Conservation (phyloP, 805 yeast genomes). For the Kazachstania martiniae region DNA sequence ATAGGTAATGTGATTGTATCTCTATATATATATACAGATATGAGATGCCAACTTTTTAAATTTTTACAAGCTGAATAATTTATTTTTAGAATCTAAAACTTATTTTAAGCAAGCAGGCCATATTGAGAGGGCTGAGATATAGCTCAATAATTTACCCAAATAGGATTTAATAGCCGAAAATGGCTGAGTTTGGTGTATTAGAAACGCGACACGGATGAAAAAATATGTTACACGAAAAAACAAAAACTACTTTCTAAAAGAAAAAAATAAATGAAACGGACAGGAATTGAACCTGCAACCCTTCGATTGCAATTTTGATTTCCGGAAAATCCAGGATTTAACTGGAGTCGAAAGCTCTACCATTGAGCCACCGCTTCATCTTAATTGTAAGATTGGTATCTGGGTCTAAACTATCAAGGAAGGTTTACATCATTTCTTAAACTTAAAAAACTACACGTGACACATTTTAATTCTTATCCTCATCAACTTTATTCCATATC, state of each 20-base stretch:
- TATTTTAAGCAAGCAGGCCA: background rate
- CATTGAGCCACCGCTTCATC: slow-evolving; percentile 57
- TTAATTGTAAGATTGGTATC: too few species aligned
- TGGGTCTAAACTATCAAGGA: too few species aligned
- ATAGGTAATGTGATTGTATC: background rate
- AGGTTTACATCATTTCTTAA: too few species aligned
- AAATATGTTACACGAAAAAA: background rate
- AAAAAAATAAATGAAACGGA: slow-evolving; percentile 41
- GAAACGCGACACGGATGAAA: background rate
- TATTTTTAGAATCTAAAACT: too few species aligned
- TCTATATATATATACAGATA: background rate
- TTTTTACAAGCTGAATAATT: background rate
- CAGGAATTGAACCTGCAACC: slow-evolving; percentile 74
- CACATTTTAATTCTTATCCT: too few species aligned
- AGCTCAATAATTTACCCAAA: too few species aligned
- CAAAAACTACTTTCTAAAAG: background rate
- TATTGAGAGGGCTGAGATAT: too few species aligned
- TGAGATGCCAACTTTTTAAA: background rate
- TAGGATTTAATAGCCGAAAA: too few species aligned
- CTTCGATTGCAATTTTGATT: slow-evolving; percentile 38
- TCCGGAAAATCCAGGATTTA: slow-evolving; percentile 20
- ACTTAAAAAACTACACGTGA: too few species aligned
- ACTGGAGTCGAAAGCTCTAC: slow-evolving; percentile 61
- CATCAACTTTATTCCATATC: too few species aligned
- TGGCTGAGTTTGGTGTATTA: background rate